phyloP scores from a whole-genome alignment of 2,329 filamentous ascomycete species.

The Epichloe typhina region DNA sequence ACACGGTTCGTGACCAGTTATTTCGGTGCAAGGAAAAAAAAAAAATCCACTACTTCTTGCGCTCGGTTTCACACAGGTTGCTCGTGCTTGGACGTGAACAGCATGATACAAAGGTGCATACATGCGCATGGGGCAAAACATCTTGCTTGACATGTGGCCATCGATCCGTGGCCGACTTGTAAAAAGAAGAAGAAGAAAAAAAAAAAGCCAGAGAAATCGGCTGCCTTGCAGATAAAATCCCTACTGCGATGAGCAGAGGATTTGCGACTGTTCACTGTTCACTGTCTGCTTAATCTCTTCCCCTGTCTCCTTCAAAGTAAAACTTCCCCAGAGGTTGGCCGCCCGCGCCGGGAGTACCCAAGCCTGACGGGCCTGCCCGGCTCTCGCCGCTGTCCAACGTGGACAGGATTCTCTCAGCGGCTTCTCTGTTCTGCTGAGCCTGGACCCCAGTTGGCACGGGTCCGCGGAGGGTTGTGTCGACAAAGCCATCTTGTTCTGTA shows the following conservation, averaged over 20 bases:
- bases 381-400: slow-evolving; percentile 39
- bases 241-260: background rate
- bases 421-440: slow-evolving; percentile 28
- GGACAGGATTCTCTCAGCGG: slow-evolving; percentile 51
- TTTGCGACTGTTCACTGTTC: background rate
- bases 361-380: slow-evolving; percentile 20
- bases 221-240: background rate
- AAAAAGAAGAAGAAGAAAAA: background rate
- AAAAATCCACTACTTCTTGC: too few relatives aligned
- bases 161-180: background rate
- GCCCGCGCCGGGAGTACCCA: slow-evolving; percentile 31
- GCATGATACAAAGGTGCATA: background rate
- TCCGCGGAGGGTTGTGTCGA: slow-evolving; percentile 51
- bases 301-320: slow-evolving; percentile 42
- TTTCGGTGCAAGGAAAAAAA: too few relatives aligned
- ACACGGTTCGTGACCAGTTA: too few relatives aligned
- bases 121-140: too few relatives aligned
- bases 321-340: slow-evolving; percentile 41
- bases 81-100: background rate
- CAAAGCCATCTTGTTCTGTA: slow-evolving; percentile 38
- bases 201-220: too few relatives aligned
- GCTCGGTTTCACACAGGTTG: background rate
- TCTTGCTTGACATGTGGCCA: background rate
- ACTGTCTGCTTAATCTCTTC: slow-evolving; percentile 5
- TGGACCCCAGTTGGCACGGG: slow-evolving; percentile 32